Base-by-base conservation (phyloP, 2,329 filamentous ascomycete species). In the Neocatenulostroma microsporum region DNA sequence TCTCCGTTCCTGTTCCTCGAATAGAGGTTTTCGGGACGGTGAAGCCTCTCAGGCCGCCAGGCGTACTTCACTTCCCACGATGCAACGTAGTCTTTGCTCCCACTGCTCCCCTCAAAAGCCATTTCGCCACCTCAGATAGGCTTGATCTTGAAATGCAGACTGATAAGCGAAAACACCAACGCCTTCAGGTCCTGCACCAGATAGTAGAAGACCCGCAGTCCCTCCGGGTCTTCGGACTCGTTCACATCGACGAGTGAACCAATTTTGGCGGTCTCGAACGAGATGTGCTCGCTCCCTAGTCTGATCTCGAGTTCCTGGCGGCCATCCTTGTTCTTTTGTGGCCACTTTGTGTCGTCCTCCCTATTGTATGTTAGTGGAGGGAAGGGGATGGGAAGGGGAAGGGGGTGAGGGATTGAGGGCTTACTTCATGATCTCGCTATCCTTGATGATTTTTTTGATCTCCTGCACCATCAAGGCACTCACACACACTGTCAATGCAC, bases 401-500 rank as follows among this genome's bases (percentile, higher is more conserved):
- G n/a, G n/a, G n/a, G n/a, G n/a, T n/a, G n/a, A n/a, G n/a, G n/a
- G n/a, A n/a, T n/a, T n/a, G n/a, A n/a, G n/a, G n/a, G n/a, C 70
- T 36, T 75, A 93, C 86, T 96, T 96, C 70, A 93, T 80, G 55
- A 98, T 95, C 62, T 98, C 91, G 65, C 87, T 95, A 23, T 88
- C 78, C 67, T 91, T 94, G 65, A 98, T 89, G 50, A 98, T 95
- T 49, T 85, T 82, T 70, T 91, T 94, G 66, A 98, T 94, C 64
- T 96, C 91, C 39, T 88, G 78, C 35, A 98, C 81, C 57, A 96
- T 73, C 5, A 88, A 69, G 24, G 86, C 81, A 68, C 88, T 95
- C 45, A 98, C 87, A 56, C 87, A 95, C 91, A 98, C 89, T 96
- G n/a, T n/a, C n/a, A n/a, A n/a, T n/a, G n/a, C n/a, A n/a, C n/a